phyloP scores from a whole-genome alignment of 1,139 yeast genomes.

The Kodamaea derodonti region DNA sequence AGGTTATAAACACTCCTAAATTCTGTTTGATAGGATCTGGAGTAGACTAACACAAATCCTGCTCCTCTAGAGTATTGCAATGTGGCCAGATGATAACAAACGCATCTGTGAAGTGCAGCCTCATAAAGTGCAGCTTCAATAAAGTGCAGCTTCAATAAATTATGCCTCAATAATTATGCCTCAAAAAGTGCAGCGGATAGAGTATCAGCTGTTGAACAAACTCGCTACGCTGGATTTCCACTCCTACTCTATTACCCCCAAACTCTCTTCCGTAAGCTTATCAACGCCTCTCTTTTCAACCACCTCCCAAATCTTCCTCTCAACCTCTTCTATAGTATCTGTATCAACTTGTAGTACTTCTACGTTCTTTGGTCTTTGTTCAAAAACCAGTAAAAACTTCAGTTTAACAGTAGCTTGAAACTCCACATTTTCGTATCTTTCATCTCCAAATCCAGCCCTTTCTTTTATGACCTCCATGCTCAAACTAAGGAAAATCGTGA shows the following conservation, averaged over 20 bases:
- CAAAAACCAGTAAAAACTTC: conserved; percentile 51
- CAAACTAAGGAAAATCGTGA: conserved; percentile 73
- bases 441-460: conserved; percentile 87
- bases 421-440: conserved; percentile 73
- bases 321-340: conserved; percentile 54
- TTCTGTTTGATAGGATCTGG: too few species aligned
- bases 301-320: conserved; percentile 26
- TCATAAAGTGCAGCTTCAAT: too few species aligned
- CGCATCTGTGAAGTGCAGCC: too few species aligned
- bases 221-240: too few species aligned
- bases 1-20: too few species aligned
- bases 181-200: too few species aligned
- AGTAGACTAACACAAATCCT: too few species aligned
- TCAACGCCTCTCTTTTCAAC: conserved; percentile 8
- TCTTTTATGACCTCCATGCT: conserved; percentile 42
- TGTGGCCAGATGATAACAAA: too few species aligned
- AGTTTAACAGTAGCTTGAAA: conserved; percentile 69
- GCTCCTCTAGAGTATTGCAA: too few species aligned
- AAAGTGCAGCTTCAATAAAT: too few species aligned
- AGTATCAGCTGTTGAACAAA: neutral
- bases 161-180: too few species aligned
- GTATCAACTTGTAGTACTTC: conserved; percentile 57
- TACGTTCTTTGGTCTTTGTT: conserved; percentile 20
- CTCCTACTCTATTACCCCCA: neutral
- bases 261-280: conserved; percentile 2